A percentile compares a stretch with the other conserved stretches of the same genome.
phyloP scores from a whole-genome alignment of 495 filamentous ascomycete genomes.

The Aspergillus cristatus region DNA sequence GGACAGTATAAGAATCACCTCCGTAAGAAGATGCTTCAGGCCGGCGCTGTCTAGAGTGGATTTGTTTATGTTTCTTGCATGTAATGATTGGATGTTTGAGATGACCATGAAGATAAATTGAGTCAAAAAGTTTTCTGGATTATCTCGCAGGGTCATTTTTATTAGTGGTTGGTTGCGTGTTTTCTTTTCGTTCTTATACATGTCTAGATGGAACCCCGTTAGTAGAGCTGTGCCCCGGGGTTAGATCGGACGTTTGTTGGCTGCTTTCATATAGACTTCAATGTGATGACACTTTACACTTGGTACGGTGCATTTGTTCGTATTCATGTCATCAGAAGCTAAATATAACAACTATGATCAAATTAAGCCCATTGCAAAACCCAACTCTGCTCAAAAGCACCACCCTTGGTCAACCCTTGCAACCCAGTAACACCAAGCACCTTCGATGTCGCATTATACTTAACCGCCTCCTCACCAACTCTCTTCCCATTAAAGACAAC shows the following conservation, averaged over 20 bases:
- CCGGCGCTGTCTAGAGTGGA: slow-evolving; percentile 35
- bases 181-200: too few relatives aligned
- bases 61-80: background rate
- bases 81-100: slow-evolving; percentile 36
- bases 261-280: too few relatives aligned
- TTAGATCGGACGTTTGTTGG: too few relatives aligned
- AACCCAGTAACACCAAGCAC: slow-evolving; percentile 44
- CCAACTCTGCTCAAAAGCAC: slow-evolving; percentile 52
- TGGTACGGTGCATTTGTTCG: too few relatives aligned
- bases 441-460: slow-evolving; percentile 37
- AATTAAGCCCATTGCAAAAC: slow-evolving; percentile 41
- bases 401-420: slow-evolving; percentile 35
- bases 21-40: slow-evolving; percentile 85
- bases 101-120: slow-evolving; percentile 20
- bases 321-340: too few relatives aligned
- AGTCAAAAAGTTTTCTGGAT: too few relatives aligned
- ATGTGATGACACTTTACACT: too few relatives aligned
- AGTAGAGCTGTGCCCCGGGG: too few relatives aligned
- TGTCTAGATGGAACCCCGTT: slow-evolving; percentile 15
- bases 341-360: too few relatives aligned
- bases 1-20: slow-evolving; percentile 96
- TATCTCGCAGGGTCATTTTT: too few relatives aligned
- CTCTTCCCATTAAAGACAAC: slow-evolving; percentile 44
- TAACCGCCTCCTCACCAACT: slow-evolving; percentile 32
- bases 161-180: too few relatives aligned